Conservation (phyloP, 108 stramenopile species). For the Nitzschia sp. region DNA sequence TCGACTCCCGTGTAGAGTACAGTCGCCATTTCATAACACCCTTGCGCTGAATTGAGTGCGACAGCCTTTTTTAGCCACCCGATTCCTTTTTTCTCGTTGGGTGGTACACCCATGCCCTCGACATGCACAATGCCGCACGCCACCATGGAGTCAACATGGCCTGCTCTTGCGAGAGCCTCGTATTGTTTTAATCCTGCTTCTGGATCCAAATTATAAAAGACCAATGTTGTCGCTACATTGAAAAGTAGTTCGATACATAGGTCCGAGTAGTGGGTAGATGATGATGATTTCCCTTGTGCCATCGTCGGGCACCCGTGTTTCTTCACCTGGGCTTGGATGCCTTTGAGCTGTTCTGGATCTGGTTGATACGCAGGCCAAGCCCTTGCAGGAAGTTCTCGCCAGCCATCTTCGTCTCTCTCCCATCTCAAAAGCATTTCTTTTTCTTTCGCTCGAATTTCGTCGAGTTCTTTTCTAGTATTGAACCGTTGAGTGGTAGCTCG, state of each 20-base stretch:
- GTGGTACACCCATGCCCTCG: constrained; percentile 43
- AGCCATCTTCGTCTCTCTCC: constrained; percentile 46
- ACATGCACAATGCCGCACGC: constrained; percentile 44
- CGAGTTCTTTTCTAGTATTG: constrained; percentile 23
- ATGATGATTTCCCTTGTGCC: background rate
- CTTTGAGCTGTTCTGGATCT: constrained; percentile 32
- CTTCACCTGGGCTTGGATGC: constrained; percentile 12
- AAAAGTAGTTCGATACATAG: constrained; percentile 17
- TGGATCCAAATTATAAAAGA: constrained; percentile 45
- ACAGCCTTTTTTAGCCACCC: constrained; percentile 37
- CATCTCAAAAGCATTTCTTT: constrained; percentile 41
- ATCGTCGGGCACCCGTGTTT: constrained; percentile 5
- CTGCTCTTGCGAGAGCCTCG: constrained; percentile 27
- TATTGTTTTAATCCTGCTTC: constrained; percentile 29
- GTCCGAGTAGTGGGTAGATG: background rate
- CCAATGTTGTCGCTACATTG: constrained; percentile 26
- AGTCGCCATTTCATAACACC: constrained; percentile 36
- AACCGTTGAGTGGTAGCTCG: constrained; percentile 1
- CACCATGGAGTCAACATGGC: constrained; percentile 47
- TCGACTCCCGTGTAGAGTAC: constrained; percentile 41
- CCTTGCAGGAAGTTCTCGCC: constrained; percentile 43
- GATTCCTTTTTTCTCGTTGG: constrained; percentile 21
- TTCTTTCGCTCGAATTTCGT: constrained; percentile 24
- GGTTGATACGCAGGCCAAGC: constrained; percentile 47
- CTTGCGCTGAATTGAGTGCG: constrained; percentile 21